phyloP scores from a whole-genome alignment of 2,329 filamentous ascomycete species.

The Plectosphaerella sp. region DNA sequence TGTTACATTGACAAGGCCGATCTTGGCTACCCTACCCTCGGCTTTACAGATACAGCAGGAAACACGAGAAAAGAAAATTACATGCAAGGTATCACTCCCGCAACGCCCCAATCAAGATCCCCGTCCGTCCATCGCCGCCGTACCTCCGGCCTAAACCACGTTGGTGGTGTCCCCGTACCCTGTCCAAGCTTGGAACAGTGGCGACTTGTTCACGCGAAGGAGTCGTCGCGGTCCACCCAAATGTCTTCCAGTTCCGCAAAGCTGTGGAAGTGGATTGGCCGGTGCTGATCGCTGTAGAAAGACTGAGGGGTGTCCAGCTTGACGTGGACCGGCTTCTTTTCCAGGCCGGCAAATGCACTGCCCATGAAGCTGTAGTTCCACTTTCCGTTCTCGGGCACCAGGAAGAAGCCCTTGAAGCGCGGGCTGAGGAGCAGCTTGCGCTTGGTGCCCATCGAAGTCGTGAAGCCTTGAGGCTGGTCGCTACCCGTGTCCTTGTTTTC shows the following conservation, averaged over 20 bases:
- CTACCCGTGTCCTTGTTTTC: conserved; percentile 92
- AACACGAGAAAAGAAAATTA: too few relatives aligned
- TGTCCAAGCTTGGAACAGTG: too few relatives aligned
- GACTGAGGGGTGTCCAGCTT: conserved; percentile 87
- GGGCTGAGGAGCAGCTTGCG: conserved; percentile 90
- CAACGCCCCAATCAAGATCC: too few relatives aligned
- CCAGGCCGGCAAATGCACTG: conserved; percentile 76
- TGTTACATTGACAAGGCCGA: too few relatives aligned
- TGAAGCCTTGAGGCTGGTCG: conserved; percentile 92
- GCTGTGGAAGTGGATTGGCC: conserved; percentile 92
- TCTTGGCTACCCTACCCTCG: too few relatives aligned
- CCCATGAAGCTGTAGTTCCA: conserved; percentile 99
- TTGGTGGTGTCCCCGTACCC: too few relatives aligned
- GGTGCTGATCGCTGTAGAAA: conserved; percentile 90
- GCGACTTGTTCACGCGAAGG: conserved; percentile 71
- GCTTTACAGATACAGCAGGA: too few relatives aligned
- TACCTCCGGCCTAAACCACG: too few relatives aligned
- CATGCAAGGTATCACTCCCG: too few relatives aligned
- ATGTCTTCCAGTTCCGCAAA: conserved; percentile 97
- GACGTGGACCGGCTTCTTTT: conserved; percentile 88
- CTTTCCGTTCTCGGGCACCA: conserved; percentile 81
- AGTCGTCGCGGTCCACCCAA: conserved; percentile 89
- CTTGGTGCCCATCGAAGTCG: conserved; percentile 88
- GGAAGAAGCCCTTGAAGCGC: conserved; percentile 91
- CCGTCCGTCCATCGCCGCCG: too few relatives aligned